Evolutionary conservation across 495 filamentous ascomycete species (phyloP), one percentile per base, ranked within the genome.

Genomic region (Talaromyces trachyspermus): DNA sequence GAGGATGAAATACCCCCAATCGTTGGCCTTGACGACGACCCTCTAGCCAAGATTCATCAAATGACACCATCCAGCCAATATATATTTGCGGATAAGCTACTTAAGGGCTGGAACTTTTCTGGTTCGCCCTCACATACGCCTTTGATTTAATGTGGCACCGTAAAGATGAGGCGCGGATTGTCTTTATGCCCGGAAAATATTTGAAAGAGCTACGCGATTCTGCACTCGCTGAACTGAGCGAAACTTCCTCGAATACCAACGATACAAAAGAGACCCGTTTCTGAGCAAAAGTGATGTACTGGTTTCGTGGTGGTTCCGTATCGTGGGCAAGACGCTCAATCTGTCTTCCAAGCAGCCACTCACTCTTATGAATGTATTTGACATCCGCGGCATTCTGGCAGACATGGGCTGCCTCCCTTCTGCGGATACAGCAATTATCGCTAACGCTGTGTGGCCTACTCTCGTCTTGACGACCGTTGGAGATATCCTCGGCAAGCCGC

Each of bases 401-500:
- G 46, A 55, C 1, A 41, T 46, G 44, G 44, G 44, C 7, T 55
- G 54, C 43, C 55, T 58, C 2, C 56, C 57, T 46, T 68, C 57
- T 0, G 44, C 27, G 18, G 50, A 48, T 23, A 54, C 41, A 24
- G 55, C 60, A 2, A 64, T 61, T 39, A 52, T 70, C 23, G 62
- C 61, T 11, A 72, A 72, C 42, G 54, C 47, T 50, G 56, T 11
- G 41, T 65, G 32, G 51, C 35, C 12, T 50, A 57, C 59, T 30
- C 60, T 62, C 36, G 60, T 59, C 18, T 57, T 72, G 3, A 48
- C 66, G 10, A 52, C 50, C 3, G 65, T 57, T 1, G 54, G 54
- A 3, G 62, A 71, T 4, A 53, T 72, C 11, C 30, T 55, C 8
- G 38, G 48, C 18, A 69, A 67, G 49, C 71, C 71, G n/a, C 48